Evolutionary conservation across 768 basidiomycete genomes (phyloP), one percentile per base, ranked within the genome.

Genomic region (Amanita pseudoporphyria): DNA sequence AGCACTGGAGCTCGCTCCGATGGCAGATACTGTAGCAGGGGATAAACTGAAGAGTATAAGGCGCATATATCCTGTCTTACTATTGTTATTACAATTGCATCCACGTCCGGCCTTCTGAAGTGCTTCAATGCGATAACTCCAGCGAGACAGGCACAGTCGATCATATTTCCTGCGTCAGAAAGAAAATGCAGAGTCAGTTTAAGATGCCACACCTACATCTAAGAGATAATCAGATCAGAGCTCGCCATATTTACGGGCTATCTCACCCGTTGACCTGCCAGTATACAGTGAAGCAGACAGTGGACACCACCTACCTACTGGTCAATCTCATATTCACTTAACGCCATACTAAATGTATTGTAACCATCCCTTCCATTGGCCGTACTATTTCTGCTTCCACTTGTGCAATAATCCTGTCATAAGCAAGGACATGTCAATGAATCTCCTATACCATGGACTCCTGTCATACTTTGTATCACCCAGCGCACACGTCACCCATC

Each of bases 71-170:
- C 10, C 5, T 13, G 10, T 71, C 88, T 54, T 59, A 97, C 94
- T 44, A 97, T 71, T 24, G 74, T 91, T 16, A 97, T 87, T 53
- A 97, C 95, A 3, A 87, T 72, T 0, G 98, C 92, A 59, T 97
- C 92, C 10, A 97, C 85, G 53, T 99, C 96, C 3, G 94, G 87
- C 56, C 85, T 73, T 55, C 93, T 72, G 68, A 92, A 97, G 59
- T 98, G 95, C 57, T 82, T 82, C 26, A 99, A 74, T 1, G 95
- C 94, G 2, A 87, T 79, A 50, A 97, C 90, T 0, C 90, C 87
- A 1, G 95, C 96, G 31, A 97, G 72, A 58, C 90, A 92, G 1
- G 93, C 93, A 55, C 92, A 96, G 61, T 98, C 96, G 16, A 97
- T 75, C 69, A 97, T 74, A 60, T 97, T 97, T 2, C 96, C 95